A percentile compares a stretch with the other conserved stretches of the same genome.
These are phyloP conservation scores for Saccharata proteae DNA, from an alignment of 2,329 filamentous ascomycete genomes.

Conservation along the genomic window DNA sequence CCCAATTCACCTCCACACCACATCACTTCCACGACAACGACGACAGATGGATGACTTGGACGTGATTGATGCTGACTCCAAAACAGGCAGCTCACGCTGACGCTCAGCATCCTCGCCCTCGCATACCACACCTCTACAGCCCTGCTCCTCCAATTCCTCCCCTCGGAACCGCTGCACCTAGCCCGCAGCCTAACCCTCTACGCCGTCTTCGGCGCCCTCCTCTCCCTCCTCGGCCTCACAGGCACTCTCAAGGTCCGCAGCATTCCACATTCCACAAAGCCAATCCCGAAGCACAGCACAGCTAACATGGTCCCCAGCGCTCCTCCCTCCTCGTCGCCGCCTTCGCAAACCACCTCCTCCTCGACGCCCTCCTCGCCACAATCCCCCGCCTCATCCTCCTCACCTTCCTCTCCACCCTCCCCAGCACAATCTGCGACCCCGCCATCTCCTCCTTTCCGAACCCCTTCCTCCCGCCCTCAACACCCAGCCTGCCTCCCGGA, in stretches of 20 bases:
- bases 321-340: slow-evolving; percentile 10
- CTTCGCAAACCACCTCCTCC: slow-evolving; percentile 15
- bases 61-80: no score
- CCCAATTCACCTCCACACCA: no score
- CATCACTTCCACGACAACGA: no score
- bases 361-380: slow-evolving; percentile 15
- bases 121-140: slow-evolving; percentile 18
- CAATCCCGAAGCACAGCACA: background rate
- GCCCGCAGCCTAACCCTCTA: slow-evolving; percentile 25
- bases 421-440: slow-evolving; percentile 9
- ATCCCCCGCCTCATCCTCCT: slow-evolving; percentile 13
- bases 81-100: slow-evolving; percentile 9
- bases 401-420: slow-evolving; percentile 10
- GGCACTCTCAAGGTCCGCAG: slow-evolving; percentile 31
- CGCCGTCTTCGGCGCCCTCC: slow-evolving; percentile 26
- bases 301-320: slow-evolving; percentile 7
- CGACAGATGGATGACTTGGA: no score
- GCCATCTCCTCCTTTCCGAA: slow-evolving; percentile 8
- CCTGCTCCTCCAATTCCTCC: slow-evolving; percentile 15
- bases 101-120: slow-evolving; percentile 9
- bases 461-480: slow-evolving; percentile 3
- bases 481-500: slow-evolving; percentile 2
- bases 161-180: slow-evolving; percentile 15
- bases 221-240: slow-evolving; percentile 30
- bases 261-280: background rate